Evolutionary conservation across 306 rosid genomes (phyloP).

Genomic region (Quercus wislizeni): DNA sequence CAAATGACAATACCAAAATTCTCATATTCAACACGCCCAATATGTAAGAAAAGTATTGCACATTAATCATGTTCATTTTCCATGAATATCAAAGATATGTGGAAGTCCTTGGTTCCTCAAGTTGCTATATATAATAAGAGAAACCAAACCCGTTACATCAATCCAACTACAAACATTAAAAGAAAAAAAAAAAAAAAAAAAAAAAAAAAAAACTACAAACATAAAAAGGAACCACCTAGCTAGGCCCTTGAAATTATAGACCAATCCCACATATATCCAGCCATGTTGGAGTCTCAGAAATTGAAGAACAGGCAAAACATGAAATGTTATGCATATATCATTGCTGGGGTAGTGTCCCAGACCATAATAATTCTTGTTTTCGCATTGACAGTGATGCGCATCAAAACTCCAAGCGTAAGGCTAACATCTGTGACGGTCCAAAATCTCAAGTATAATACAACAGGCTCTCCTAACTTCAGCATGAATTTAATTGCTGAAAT

Average conservation of each 20-base stretch:
- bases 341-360: constrained; percentile 13
- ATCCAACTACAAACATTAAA: no score
- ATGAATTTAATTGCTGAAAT: constrained; percentile 16
- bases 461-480: not conserved
- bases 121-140: no score
- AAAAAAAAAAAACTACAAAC: no score
- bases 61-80: no score
- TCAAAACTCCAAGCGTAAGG: constrained; percentile 7
- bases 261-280: not conserved
- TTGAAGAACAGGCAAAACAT: constrained; percentile 19
- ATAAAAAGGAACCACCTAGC: no score
- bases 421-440: not conserved
- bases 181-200: no score
- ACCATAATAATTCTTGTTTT: constrained; percentile 1
- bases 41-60: no score
- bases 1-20: no score
- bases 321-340: constrained; percentile 15
- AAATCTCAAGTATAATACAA: not conserved
- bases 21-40: no score
- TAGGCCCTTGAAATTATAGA: not conserved
- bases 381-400: constrained; percentile 8
- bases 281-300: constrained; percentile 23
- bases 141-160: no score
- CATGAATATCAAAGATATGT: no score
- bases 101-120: no score